These are phyloP conservation scores for Clarireedia homoeocarpa DNA, from an alignment of 2,329 filamentous ascomycete genomes.

Conservation along the genomic window DNA sequence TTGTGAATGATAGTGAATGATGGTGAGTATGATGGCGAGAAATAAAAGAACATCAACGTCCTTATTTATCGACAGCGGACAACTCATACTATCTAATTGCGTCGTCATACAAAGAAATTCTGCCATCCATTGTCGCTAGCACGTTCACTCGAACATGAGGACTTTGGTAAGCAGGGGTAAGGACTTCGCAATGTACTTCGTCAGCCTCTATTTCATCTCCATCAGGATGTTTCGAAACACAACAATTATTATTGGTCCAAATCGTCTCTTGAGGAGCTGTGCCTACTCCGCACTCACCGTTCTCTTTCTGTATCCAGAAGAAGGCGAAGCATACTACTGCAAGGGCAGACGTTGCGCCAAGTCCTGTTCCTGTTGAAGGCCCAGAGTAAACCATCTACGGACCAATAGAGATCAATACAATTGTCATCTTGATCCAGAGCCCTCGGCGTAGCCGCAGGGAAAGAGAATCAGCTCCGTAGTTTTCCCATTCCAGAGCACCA, in stretches of 20 bases:
- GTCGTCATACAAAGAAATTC: neutral
- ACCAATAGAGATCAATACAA: too few species aligned
- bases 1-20: neutral
- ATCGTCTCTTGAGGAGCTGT: neutral
- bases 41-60: neutral
- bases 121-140: neutral
- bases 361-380: too few species aligned
- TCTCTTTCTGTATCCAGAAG: neutral
- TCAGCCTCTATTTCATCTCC: neutral
- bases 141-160: neutral
- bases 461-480: too few species aligned
- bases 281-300: neutral
- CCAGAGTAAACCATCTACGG: too few species aligned
- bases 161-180: neutral
- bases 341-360: neutral
- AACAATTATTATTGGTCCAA: neutral
- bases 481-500: too few species aligned
- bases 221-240: neutral
- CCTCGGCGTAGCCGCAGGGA: too few species aligned
- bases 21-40: neutral
- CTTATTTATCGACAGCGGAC: neutral
- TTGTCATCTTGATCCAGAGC: too few species aligned
- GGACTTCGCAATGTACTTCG: conserved; percentile 3
- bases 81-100: neutral
- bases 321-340: neutral